These are phyloP conservation scores for Cutaneotrichosporon cutaneum DNA, from an alignment of 1,284 basidiomycete genomes.

Conservation along the genomic window DNA sequence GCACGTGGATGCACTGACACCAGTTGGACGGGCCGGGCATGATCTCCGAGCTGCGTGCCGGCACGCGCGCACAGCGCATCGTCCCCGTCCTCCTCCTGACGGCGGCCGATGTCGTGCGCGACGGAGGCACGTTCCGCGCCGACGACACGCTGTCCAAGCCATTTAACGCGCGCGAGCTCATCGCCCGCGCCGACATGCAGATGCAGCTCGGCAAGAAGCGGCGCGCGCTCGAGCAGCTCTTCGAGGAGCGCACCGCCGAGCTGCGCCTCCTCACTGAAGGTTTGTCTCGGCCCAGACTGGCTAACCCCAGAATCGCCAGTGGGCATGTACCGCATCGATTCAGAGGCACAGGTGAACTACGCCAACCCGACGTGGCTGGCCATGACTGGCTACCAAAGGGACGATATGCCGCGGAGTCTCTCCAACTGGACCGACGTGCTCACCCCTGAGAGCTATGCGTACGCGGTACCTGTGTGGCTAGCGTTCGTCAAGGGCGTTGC, in stretches of 20 bases:
- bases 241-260: slow-evolving; percentile 35
- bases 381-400: no score
- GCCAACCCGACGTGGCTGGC: no score
- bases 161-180: slow-evolving; percentile 43
- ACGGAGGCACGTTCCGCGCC: slow-evolving; percentile 43
- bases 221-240: slow-evolving; percentile 28
- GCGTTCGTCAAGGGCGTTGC: no score
- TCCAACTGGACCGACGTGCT: no score
- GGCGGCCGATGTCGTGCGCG: slow-evolving; percentile 23
- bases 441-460: no score
- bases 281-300: slow-evolving; percentile 39
- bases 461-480: no score
- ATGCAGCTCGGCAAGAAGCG: slow-evolving; percentile 39
- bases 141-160: slow-evolving; percentile 44
- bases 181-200: slow-evolving; percentile 45
- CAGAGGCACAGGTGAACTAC: no score
- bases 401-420: no score
- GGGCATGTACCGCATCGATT: no score
- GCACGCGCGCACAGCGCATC: slow-evolving; percentile 19
- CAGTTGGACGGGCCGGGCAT: slow-evolving; percentile 15
- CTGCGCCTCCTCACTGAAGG: slow-evolving; percentile 34
- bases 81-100: not conserved
- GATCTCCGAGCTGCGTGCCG: slow-evolving; percentile 13
- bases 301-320: slow-evolving; percentile 33
- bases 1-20: slow-evolving; percentile 8